A percentile compares a stretch with the other conserved stretches of the same genome.
Conservation (phyloP, 2,329 filamentous ascomycete genomes). For the Penicillium nordicum region DNA sequence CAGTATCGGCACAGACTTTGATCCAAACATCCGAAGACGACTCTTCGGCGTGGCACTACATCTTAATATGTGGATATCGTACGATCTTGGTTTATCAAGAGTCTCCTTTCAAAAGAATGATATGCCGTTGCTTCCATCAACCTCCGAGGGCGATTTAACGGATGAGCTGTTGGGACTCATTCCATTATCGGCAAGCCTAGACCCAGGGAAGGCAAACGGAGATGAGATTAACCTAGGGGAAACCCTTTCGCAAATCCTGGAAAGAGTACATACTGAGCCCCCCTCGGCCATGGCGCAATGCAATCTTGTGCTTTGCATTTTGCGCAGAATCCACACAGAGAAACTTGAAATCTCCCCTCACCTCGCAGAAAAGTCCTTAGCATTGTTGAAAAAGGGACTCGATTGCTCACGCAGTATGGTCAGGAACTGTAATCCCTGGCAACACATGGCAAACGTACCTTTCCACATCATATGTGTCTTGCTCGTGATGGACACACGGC, state of each 20-base stretch:
- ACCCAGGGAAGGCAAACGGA: slow-evolving; percentile 45
- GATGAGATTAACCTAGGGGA: slow-evolving; percentile 43
- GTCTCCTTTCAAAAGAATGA: slow-evolving; percentile 45
- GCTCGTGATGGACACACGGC: slow-evolving; percentile 52
- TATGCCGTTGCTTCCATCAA: slow-evolving; percentile 32
- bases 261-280: slow-evolving; percentile 38
- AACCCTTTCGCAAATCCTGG: slow-evolving; percentile 40
- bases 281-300: slow-evolving; percentile 51
- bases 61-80: slow-evolving; percentile 57
- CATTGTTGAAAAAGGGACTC: slow-evolving; percentile 44
- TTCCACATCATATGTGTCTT: slow-evolving; percentile 57
- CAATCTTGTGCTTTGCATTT: slow-evolving; percentile 54
- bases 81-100: slow-evolving; percentile 55
- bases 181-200: slow-evolving; percentile 51
- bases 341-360: slow-evolving; percentile 44
- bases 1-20: slow-evolving; percentile 4
- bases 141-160: slow-evolving; percentile 47
- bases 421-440: slow-evolving; percentile 50
- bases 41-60: slow-evolving; percentile 53
- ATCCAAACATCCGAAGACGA: slow-evolving; percentile 39
- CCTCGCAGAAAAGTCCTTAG: slow-evolving; percentile 46
- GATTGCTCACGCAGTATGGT: slow-evolving; percentile 47
- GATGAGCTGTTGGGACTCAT: slow-evolving; percentile 51
- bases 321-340: slow-evolving; percentile 50
- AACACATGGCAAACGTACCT: slow-evolving; percentile 57